phyloP scores from a whole-genome alignment of 495 filamentous ascomycete genomes.

The Aspergillus sclerotiicarbonarius region DNA sequence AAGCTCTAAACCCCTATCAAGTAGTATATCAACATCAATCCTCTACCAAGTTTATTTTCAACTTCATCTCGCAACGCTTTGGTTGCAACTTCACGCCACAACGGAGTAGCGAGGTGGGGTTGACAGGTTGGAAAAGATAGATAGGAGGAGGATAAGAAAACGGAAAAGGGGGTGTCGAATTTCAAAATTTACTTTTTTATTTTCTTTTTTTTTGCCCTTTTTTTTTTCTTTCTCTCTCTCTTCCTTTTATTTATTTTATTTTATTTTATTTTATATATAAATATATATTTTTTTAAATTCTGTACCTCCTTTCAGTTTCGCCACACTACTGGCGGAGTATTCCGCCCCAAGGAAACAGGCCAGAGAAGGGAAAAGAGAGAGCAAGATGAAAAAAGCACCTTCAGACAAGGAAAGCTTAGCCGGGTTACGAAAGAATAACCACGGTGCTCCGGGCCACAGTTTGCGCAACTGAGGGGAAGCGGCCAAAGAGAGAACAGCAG shows the following conservation, averaged over 20 bases:
- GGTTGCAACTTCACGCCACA: conserved; percentile 7
- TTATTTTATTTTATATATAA: neutral
- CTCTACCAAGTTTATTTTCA: conserved; percentile 18
- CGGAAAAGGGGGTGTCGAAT: conserved; percentile 1
- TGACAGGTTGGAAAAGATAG: conserved; percentile 4
- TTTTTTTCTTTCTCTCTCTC: conserved; percentile 6
- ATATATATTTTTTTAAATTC: conserved; percentile 1
- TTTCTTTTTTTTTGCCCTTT: conserved; percentile 8
- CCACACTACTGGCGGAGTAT: conserved; percentile 1
- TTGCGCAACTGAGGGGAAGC: conserved; percentile 17
- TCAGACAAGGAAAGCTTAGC: conserved; percentile 31
- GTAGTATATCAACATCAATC: conserved; percentile 9
- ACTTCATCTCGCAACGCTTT: conserved; percentile 14
- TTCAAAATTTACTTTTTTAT: conserved; percentile 4
- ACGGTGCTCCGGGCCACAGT: neutral
- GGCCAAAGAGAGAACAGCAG: conserved; percentile 16
- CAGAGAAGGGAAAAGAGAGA: conserved; percentile 10
- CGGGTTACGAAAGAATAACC: conserved; percentile 14
- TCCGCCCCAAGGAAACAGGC: conserved; percentile 4
- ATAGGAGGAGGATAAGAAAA: conserved; percentile 2
- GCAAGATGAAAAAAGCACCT: conserved; percentile 5
- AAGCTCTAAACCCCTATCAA: conserved; percentile 33
- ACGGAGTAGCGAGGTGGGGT: neutral
- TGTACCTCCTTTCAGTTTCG: conserved; percentile 5
- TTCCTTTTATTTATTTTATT: conserved; percentile 4